A percentile compares a stretch with the other conserved stretches of the same genome.
Evolutionary conservation across 805 yeast genomes (phyloP).

Genomic region (Hanseniaspora singularis): DNA sequence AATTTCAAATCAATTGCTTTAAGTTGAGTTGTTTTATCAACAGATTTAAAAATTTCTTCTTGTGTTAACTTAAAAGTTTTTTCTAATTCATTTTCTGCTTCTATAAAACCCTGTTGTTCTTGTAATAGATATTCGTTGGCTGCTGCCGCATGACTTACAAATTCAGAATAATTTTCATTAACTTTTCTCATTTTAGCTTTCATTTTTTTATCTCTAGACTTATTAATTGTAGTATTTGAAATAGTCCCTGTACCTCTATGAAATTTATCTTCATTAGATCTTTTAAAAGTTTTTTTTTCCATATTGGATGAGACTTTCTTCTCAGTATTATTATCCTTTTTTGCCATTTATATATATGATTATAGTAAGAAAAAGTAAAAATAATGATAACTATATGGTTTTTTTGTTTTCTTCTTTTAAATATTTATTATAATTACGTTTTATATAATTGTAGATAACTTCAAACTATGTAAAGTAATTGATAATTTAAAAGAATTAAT

Average conservation of each 20-base stretch:
- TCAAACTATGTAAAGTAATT: too few species aligned
- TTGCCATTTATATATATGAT: too few species aligned
- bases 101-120: conserved; percentile 76
- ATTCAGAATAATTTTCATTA: conserved; percentile 63
- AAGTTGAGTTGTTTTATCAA: conserved; percentile 62
- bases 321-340: too few species aligned
- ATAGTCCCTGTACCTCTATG: conserved; percentile 24
- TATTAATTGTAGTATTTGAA: conserved; percentile 17
- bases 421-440: too few species aligned
- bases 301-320: not conserved
- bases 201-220: conserved; percentile 46
- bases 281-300: conserved; percentile 17
- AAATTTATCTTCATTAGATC: conserved; percentile 26
- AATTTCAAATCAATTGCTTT: conserved; percentile 66
- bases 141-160: conserved; percentile 63
- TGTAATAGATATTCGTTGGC: conserved; percentile 74
- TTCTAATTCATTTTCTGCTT: conserved; percentile 89
- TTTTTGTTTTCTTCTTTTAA: too few species aligned
- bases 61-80: conserved; percentile 77
- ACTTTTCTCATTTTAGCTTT: conserved; percentile 53
- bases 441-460: too few species aligned
- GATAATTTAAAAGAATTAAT: too few species aligned
- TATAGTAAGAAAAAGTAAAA: too few species aligned
- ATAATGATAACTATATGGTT: too few species aligned
- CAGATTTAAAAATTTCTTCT: conserved; percentile 59